Base-by-base conservation (phyloP, 2,329 filamentous ascomycete genomes). In the Hypomyces rosellus region DNA sequence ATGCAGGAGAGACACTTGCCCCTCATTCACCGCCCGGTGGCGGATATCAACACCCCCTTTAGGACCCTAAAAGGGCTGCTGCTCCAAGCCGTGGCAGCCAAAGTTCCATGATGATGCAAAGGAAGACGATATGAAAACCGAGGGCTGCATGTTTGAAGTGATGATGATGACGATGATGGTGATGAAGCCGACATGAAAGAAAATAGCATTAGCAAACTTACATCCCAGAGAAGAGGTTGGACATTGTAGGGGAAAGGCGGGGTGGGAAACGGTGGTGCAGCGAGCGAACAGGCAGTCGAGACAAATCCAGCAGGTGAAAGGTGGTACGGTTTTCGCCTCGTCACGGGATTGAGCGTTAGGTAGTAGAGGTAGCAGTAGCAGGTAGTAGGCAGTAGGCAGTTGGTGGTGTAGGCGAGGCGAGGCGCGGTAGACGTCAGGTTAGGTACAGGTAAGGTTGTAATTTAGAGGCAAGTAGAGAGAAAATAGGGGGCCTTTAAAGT, bases 191-290 rank as follows among this genome's bases (percentile, higher is more conserved):
- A 48, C 13, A 30, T 16, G 9, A 45, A 39, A 34, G 37, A 42
- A 39, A 34, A 48, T 25, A 33, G 36, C 49, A 48, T 30, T 30
- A 11, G 6, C 9, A 11, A 55, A 78, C 78, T 77, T 72, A 81
- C 78, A 81, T 81, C 68, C 78, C 77, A 61, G 77, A 81, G 65
- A 81, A 81, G 60, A 81, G 69, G 69, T 80, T 80, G 60, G 78
- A 81, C 77, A 81, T 81, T 64, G 61, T 70, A 59, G 36, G 43
- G 43, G 45, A 34, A 44, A 53, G 49, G 42, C 52, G 45, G 53
- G 50, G 48, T 49, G 42, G 46, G 33, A 48, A 43, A 41, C 40
- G 37, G 44, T 42, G 46, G 42, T 48, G 45, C 53, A 49, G 49
- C 30, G 33, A 45, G 40, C 40, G 37, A 48, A 43, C 38, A 30